Conservation (phyloP, 805 yeast genomes). For the Nakazawaea ishiwadae region DNA sequence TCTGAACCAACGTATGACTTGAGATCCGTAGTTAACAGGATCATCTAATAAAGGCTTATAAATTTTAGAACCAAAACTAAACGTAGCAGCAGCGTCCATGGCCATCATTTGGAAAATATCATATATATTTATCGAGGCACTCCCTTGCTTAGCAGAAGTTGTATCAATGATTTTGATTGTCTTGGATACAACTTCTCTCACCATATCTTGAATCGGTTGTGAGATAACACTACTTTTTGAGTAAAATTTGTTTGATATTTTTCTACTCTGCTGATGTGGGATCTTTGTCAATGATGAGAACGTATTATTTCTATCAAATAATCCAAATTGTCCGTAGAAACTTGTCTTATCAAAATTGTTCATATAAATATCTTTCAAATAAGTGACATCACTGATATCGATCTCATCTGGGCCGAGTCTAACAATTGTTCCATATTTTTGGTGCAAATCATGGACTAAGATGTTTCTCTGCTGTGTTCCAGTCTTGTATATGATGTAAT, state of each 20-base stretch:
- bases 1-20: constrained; percentile 36
- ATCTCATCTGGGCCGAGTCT: constrained; percentile 51
- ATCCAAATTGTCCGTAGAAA: constrained; percentile 49
- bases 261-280: constrained; percentile 33
- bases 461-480: constrained; percentile 36
- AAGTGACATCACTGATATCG: constrained; percentile 42
- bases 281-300: constrained; percentile 44
- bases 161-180: constrained; percentile 15
- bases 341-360: constrained; percentile 48
- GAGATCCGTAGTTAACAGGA: constrained; percentile 26
- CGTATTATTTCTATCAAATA: constrained; percentile 46
- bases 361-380: constrained; percentile 44
- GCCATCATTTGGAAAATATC: constrained; percentile 56
- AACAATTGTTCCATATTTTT: constrained; percentile 48
- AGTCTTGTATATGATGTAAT: constrained; percentile 29
- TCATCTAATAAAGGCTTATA: constrained; percentile 37
- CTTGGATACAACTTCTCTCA: constrained; percentile 23
- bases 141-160: constrained; percentile 10
- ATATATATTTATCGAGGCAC: constrained; percentile 42
- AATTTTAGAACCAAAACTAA: constrained; percentile 44
- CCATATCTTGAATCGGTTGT: constrained; percentile 20
- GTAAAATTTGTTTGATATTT: constrained; percentile 28
- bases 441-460: constrained; percentile 40
- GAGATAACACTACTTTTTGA: constrained; percentile 31
- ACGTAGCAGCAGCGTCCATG: constrained; percentile 54